phyloP scores from a whole-genome alignment of 1,139 yeast genomes.

The Protomyces macrosporus region DNA sequence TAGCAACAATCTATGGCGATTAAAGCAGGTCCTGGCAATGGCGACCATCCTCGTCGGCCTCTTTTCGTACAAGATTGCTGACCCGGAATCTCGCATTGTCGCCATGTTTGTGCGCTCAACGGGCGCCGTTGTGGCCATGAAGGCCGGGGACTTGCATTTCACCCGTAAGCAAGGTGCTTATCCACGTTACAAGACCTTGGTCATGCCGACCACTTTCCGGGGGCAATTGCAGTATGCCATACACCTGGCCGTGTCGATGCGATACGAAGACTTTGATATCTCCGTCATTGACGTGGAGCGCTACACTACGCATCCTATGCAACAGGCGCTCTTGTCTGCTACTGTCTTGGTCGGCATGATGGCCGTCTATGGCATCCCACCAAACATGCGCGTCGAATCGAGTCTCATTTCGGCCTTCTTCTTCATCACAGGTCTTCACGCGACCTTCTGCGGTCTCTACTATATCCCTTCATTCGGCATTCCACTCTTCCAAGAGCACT shows the following conservation, averaged over 20 bases:
- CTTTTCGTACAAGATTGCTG: not conserved
- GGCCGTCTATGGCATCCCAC: slow-evolving; percentile 15
- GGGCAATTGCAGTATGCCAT: slow-evolving; percentile 15
- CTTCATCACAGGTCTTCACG: slow-evolving; percentile 17
- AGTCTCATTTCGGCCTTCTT: slow-evolving; percentile 16
- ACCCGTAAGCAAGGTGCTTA: not conserved
- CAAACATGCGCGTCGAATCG: slow-evolving; percentile 13
- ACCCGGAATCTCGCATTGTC: slow-evolving; percentile 16
- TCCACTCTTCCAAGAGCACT: slow-evolving; percentile 20
- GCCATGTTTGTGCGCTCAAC: slow-evolving; percentile 2
- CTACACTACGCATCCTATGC: slow-evolving; percentile 22
- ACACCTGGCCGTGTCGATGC: slow-evolving; percentile 15
- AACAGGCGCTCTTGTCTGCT: slow-evolving; percentile 11
- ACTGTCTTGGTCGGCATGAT: slow-evolving; percentile 4
- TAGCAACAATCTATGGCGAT: not conserved
- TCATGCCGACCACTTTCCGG: not conserved
- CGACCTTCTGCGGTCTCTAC: slow-evolving; percentile 20
- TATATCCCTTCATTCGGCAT: slow-evolving; percentile 12
- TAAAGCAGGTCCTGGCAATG: not conserved
- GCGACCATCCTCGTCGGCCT: slow-evolving; percentile 9
- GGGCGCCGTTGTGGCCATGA: slow-evolving; percentile 14
- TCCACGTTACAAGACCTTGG: not conserved
- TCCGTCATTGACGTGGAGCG: slow-evolving; percentile 20
- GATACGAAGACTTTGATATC: slow-evolving; percentile 23
- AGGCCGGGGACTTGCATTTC: slow-evolving; percentile 12